Conservation (phyloP, 371 early-diverging fungal genomes). For the Mortierella sp. region DNA sequence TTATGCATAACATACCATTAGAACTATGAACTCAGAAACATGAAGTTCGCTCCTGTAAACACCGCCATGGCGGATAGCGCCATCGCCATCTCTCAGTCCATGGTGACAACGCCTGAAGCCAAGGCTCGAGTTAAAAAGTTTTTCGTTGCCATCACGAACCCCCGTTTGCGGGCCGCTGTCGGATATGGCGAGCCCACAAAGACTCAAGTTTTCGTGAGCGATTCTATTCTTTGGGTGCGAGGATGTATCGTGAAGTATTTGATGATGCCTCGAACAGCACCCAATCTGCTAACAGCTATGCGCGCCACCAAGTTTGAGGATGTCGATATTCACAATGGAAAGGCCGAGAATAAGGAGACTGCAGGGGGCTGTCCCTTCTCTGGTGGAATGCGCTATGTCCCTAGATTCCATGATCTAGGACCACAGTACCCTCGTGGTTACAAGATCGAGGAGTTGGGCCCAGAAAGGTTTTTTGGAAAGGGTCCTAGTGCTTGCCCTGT, state of each 20-base stretch:
- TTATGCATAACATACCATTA: background rate
- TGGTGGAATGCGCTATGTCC: conserved; percentile 5
- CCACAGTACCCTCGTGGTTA: conserved; percentile 10
- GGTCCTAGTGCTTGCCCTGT: background rate
- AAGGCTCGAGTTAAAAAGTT: conserved; percentile 3
- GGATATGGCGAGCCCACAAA: conserved; percentile 5
- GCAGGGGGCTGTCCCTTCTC: conserved; percentile 5
- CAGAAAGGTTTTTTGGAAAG: conserved; percentile 12
- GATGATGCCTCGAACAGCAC: conserved; percentile 10
- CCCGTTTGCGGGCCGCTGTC: conserved; percentile 2
- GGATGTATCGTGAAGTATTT: conserved; percentile 6
- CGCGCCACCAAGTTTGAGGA: conserved; percentile 10
- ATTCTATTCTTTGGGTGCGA: conserved; percentile 10
- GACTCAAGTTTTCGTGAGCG: background rate
- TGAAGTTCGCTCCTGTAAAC: conserved; percentile 5
- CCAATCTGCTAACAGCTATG: conserved; percentile 3
- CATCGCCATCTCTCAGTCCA: background rate
- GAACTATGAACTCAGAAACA: conserved; percentile 4
- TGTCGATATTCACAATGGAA: background rate
- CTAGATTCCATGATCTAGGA: conserved; percentile 8
- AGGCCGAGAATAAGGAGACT: background rate
- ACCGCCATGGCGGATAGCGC: background rate
- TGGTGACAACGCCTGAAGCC: background rate
- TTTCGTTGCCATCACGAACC: background rate
- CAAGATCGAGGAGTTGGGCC: conserved; percentile 20